Conservation (phyloP, 2,329 filamentous ascomycete species). For the Scedosporium aurantiacum region DNA sequence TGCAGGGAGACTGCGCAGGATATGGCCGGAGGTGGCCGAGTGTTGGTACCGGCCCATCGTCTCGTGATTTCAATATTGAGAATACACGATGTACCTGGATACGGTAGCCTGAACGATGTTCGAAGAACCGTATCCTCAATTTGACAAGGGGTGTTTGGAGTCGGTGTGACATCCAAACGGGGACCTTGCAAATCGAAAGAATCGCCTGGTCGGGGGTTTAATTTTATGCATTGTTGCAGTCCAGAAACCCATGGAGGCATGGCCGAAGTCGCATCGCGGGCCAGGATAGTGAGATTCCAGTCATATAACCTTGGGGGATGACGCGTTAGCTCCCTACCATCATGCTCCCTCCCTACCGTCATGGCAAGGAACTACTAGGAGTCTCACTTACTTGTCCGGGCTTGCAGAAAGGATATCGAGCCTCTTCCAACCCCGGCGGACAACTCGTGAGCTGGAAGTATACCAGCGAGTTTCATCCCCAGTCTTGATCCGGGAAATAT, state of each 20-base stretch:
- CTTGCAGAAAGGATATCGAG: neutral
- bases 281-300: neutral
- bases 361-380: neutral
- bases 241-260: neutral
- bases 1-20: neutral
- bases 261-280: neutral
- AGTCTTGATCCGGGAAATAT: neutral
- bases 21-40: neutral
- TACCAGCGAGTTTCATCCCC: neutral
- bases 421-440: neutral
- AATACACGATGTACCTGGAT: neutral
- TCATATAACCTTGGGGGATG: neutral
- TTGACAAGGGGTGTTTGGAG: neutral
- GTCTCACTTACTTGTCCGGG: neutral
- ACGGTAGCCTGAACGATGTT: constrained; percentile 1
- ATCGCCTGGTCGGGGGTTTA: neutral
- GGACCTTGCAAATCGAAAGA: neutral
- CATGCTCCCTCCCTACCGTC: neutral
- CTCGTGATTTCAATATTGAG: neutral
- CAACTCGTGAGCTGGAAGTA: neutral
- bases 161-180: neutral
- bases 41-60: constrained; percentile 1
- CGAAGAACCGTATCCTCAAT: neutral
- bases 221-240: neutral
- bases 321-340: neutral